Percentiles rank a stretch among this genome's conserved stretches.
Evolutionary conservation across 805 yeast species (phyloP).

Genomic region (Tetrapisispora phaffii): DNA sequence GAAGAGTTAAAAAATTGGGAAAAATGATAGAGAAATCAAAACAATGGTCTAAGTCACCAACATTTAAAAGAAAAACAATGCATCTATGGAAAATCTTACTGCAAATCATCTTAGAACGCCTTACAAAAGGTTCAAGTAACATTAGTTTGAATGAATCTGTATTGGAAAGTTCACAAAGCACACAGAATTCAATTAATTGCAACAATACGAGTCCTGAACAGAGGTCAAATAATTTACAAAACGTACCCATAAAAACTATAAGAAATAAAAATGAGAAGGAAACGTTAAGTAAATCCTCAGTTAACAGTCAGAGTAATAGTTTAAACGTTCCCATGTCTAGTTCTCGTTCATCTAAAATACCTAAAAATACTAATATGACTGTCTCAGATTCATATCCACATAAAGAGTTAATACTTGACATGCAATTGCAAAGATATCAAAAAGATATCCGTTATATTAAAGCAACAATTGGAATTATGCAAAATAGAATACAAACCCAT

Average conservation of each 20-base stretch:
- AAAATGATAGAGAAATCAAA: slow-evolving; percentile 16
- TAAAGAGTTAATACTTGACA: slow-evolving; percentile 11
- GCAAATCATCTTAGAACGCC: neutral
- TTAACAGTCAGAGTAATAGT: neutral
- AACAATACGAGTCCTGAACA: neutral
- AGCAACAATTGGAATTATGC: slow-evolving; percentile 19
- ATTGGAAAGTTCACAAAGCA: neutral
- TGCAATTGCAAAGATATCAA: slow-evolving; percentile 19
- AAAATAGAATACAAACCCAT: slow-evolving; percentile 21
- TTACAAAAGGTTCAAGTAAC: neutral
- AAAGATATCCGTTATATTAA: slow-evolving; percentile 18
- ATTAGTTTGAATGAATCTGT: neutral
- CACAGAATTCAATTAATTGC: neutral
- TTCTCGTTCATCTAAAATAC: no score
- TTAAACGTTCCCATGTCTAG: neutral
- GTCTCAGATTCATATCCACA: neutral
- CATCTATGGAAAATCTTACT: neutral
- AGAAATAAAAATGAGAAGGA: neutral
- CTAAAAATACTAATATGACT: neutral
- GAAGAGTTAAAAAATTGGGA: slow-evolving; percentile 13
- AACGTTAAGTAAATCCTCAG: neutral
- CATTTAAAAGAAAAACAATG: slow-evolving; percentile 1
- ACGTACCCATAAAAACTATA: neutral
- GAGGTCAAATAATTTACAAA: neutral
- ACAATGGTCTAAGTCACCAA: slow-evolving; percentile 17